These are phyloP conservation scores for Sporisorium scitamineum DNA, from an alignment of 1,284 basidiomycete species.

Conservation along the genomic window DNA sequence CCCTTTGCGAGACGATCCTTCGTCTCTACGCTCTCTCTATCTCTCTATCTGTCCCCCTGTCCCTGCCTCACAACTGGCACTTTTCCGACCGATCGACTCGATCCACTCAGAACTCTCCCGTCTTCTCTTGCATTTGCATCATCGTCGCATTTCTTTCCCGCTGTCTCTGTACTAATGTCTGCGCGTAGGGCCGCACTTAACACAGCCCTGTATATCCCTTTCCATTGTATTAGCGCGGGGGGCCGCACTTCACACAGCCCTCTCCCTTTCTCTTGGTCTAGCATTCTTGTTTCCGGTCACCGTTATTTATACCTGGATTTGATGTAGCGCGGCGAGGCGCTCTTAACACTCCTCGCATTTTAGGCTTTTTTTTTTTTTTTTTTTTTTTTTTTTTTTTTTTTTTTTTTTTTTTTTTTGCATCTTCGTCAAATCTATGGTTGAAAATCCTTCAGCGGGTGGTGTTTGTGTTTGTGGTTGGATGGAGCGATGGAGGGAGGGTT, in stretches of 20 bases:
- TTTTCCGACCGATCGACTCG: not conserved
- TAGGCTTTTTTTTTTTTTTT: constrained; percentile 4
- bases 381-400: constrained; percentile 13
- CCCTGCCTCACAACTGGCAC: constrained; percentile 14
- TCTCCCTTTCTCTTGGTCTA: constrained; percentile 1
- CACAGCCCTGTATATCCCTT: constrained; percentile 40
- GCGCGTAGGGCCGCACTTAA: constrained; percentile 55
- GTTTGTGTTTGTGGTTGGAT: too few relatives aligned
- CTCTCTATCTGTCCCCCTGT: constrained; percentile 7
- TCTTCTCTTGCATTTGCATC: constrained; percentile 37
- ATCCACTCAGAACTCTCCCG: constrained; percentile 7
- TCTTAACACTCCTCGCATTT: constrained; percentile 57
- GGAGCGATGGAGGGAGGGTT: not conserved
- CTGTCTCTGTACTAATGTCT: constrained; percentile 20
- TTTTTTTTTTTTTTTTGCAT: constrained; percentile 6
- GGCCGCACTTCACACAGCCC: constrained; percentile 56
- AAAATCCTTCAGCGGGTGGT: too few relatives aligned
- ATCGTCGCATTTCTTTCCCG: constrained; percentile 24
- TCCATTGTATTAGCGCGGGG: constrained; percentile 26
- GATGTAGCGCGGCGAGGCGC: constrained; percentile 53
- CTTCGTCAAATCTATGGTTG: constrained; percentile 45
- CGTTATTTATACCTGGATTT: constrained; percentile 48
- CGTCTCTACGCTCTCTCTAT: constrained; percentile 10
- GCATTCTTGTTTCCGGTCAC: constrained; percentile 21
- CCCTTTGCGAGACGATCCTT: not conserved